Base-by-base conservation (phyloP, 129 eudicot genomes). In the Flaveria bidentis region DNA sequence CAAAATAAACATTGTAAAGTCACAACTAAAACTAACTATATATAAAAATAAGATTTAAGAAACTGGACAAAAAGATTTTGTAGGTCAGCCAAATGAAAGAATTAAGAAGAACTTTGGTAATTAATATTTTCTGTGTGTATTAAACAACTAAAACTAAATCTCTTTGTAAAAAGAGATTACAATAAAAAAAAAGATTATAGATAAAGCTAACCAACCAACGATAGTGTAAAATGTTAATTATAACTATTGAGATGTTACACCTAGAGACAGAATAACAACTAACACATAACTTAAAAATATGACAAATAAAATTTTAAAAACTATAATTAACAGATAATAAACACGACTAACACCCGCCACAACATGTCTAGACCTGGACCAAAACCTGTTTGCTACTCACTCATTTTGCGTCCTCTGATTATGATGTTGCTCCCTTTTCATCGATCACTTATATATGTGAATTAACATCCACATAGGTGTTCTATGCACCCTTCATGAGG, bases 401-500 rank as follows among this genome's bases (percentile, higher is more conserved):
- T 41, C 41, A 26, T 61, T 60, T 60, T 11, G 41, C 18, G 42
- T 13, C 39, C 17, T 61, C 1, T 61, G n/a, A 1, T 61, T 44
- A 9, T n/a, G 15, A 44, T 11, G 30, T 41, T 10, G 30, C 17
- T 68, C 50, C 33, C 11, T 11, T 44, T 10, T 22, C 16, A 12
- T 46, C n/a, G n/a, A n/a, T n/a, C 49, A 41, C 55, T 18, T 68
- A 55, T n/a, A 67, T 22, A 25, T 64, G 20, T 5, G 15, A 51
- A 73, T 47, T 76, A 51, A 66, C 16, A 15, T 36, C 56, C 44
- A 51, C 42, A 56, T 81, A 93, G 98, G 97, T 93, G 68, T 93
- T 93, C 69, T 90, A 88, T 75, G 82, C 97, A 57, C 98, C 97
- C 23, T 87, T 93, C 66, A 20, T 93, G 86, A 85, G 98, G 81